Evolutionary conservation across 192 early-diverging fungal species (phyloP).

Genomic region (Backusella macrospora): DNA sequence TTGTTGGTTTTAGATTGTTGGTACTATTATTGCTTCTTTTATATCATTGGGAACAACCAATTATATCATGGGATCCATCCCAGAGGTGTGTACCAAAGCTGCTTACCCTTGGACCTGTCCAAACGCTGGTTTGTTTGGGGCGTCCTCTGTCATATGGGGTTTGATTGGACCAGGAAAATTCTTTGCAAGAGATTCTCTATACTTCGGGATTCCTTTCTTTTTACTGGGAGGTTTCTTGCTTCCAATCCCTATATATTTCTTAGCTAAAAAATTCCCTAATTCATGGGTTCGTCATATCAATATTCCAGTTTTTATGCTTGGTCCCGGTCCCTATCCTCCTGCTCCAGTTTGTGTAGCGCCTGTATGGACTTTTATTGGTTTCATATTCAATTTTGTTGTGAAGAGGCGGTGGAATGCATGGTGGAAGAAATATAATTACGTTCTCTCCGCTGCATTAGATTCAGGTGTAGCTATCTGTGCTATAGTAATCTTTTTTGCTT

Average conservation of each 20-base stretch:
- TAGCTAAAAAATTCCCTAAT: slow-evolving; percentile 62
- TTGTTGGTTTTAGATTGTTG: slow-evolving; percentile 44
- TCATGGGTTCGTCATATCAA: slow-evolving; percentile 71
- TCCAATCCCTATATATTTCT: slow-evolving; percentile 72
- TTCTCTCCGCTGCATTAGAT: slow-evolving; percentile 55
- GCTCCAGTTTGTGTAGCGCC: slow-evolving; percentile 54
- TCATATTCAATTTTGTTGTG: slow-evolving; percentile 73
- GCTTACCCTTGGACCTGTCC: slow-evolving; percentile 71
- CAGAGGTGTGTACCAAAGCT: slow-evolving; percentile 60
- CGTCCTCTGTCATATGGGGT: slow-evolving; percentile 81
- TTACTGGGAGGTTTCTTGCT: slow-evolving; percentile 68
- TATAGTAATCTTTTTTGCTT: slow-evolving; percentile 51
- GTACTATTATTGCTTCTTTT: slow-evolving; percentile 71
- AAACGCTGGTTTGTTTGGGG: slow-evolving; percentile 59
- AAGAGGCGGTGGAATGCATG: slow-evolving; percentile 64
- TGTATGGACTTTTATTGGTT: slow-evolving; percentile 52
- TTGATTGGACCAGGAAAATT: slow-evolving; percentile 71
- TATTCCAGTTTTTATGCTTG: slow-evolving; percentile 69
- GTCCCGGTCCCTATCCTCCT: slow-evolving; percentile 62
- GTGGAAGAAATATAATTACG: slow-evolving; percentile 62
- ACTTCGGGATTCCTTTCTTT: slow-evolving; percentile 52
- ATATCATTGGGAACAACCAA: slow-evolving; percentile 71
- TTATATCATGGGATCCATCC: slow-evolving; percentile 64
- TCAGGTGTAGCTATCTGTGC: slow-evolving; percentile 50
- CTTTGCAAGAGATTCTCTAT: slow-evolving; percentile 57